phyloP scores from a whole-genome alignment of 371 early-diverging fungal species.

The Actinomucor elegans region DNA sequence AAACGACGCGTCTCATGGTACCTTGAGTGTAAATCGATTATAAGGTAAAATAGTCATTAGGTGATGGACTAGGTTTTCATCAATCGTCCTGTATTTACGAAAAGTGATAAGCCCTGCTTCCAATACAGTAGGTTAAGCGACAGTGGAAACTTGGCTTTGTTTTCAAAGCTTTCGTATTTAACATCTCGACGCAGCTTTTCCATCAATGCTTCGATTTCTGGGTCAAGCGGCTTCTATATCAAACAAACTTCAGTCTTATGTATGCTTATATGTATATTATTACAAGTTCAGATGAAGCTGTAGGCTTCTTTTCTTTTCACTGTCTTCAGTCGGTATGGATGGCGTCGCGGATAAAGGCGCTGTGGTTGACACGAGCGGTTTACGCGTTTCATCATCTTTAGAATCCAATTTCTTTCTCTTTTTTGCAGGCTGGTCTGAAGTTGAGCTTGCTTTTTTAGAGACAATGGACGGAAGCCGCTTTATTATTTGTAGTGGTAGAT shows the following conservation, averaged over 20 bases:
- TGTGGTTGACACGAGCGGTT: neutral
- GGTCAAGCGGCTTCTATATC: constrained; percentile 33
- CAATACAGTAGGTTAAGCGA: constrained; percentile 41
- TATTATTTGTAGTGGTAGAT: neutral
- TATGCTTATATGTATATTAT: no score
- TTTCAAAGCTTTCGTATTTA: constrained; percentile 30
- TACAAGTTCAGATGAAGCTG: constrained; percentile 11
- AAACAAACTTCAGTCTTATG: no score
- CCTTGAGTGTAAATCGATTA: constrained; percentile 52
- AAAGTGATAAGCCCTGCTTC: constrained; percentile 44
- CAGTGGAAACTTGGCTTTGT: constrained; percentile 49
- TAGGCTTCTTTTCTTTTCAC: constrained; percentile 1
- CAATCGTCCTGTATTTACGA: constrained; percentile 33
- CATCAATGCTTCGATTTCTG: constrained; percentile 29
- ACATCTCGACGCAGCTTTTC: constrained; percentile 29
- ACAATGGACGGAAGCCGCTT: neutral
- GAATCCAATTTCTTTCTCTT: constrained; percentile 6
- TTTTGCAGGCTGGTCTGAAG: constrained; percentile 4
- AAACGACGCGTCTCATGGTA: no score
- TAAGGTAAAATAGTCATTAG: constrained; percentile 55
- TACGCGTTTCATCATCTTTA: neutral
- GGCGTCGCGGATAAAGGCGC: neutral
- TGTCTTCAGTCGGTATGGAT: neutral
- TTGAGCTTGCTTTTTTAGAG: neutral
- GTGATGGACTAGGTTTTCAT: constrained; percentile 42